Evolutionary conservation across 1,284 basidiomycete genomes (phyloP), one percentile per base, ranked within the genome.

Genomic region (Volvariella volvacea): DNA sequence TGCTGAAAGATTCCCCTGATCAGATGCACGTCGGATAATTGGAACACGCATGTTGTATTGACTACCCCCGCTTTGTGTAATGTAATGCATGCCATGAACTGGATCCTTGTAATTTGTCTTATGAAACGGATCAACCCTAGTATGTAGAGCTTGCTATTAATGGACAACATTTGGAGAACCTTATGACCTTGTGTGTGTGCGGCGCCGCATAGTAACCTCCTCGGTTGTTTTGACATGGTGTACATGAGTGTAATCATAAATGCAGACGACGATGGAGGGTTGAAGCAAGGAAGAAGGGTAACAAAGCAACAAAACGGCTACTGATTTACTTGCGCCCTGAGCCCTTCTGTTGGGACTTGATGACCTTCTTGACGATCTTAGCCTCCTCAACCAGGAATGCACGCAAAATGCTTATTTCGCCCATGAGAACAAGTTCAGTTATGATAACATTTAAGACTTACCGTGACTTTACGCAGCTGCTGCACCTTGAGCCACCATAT

Each of bases 311-410:
- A n/a, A n/a, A n/a, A n/a, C 12, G 12, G 12, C 25, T 12, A 28
- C 25, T 28, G 12, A 45, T 57, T 54, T 68, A 68, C 57, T 70
- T 70, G 55, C 65, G 63, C 50, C 56, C 50, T 40, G 53, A 54
- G 56, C 55, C 54, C 60, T 70, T 76, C 62, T 76, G 78, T 66
- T 87, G 84, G 59, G 86, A 87, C 80, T 97, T 97, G 78, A 98
- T 92, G 55, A 99, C 94, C 73, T 83, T 89, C 87, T 99, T 99
- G 65, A 99, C 95, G 59, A 99, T 98, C 81, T 98, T 99, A 41
- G 95, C 95, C 78, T 99, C 94, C 78, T 99, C 96, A 47, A 99
- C 91, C 52, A 99, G 74, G 85, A 99, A 99, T 52, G 96, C 94
- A 50, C 96, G 91, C 61, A 99, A 87, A 61, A 99, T 94, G 57